Evolutionary conservation across 164 flowering plant species (phyloP), one percentile per base, ranked within the genome.

Genomic region (Berberis thunbergii): DNA sequence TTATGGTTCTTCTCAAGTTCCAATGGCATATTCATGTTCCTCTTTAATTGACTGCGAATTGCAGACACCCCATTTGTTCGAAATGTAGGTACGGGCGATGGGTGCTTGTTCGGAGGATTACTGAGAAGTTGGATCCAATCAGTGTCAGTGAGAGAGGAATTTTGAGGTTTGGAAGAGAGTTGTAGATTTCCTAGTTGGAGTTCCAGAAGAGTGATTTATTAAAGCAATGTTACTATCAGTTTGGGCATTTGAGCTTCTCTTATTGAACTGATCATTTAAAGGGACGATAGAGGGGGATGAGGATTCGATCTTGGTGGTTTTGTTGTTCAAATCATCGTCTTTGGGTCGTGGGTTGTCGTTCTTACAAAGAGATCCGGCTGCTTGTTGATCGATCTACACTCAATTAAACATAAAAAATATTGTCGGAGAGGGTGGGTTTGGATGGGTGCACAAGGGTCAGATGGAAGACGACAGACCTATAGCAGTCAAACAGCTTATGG

Each of bases 331-430:
- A 3, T 72, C 80, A 57, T 78, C 85, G 2, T 70, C 82, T 57
- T 77, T 84, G 0, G 78, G 67, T 61, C 50, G 73, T 50, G 71
- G 72, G 67, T 49, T 78, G 58, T 94, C 95, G 45, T 74, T 70
- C 79, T 88, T 88, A 6, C 78, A 53, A 4, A 94, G 84, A 58
- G 97, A 87, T 57, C 87, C 96, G 39, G 96, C 97, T 45, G 98
- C 98, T 87, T 86, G 91, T 75, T 90, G 96, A 67, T 94, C 97
- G 66, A 94, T 88, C 98, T 94, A 80, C 45, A 65, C 54, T 13
- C 45, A 61, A 12, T 41, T n/a, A 2, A 41, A 6, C 2, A 62
- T 54, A 54, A 5, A 8, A 48, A 68, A 13, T 8, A 45, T 85
- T 49, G 13, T 81, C 0, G 89, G 86, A n/a, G 79, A 79, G 67